These are phyloP conservation scores for Hyaloscypha hepaticicola DNA, from an alignment of 495 filamentous ascomycete genomes.

Conservation along the genomic window DNA sequence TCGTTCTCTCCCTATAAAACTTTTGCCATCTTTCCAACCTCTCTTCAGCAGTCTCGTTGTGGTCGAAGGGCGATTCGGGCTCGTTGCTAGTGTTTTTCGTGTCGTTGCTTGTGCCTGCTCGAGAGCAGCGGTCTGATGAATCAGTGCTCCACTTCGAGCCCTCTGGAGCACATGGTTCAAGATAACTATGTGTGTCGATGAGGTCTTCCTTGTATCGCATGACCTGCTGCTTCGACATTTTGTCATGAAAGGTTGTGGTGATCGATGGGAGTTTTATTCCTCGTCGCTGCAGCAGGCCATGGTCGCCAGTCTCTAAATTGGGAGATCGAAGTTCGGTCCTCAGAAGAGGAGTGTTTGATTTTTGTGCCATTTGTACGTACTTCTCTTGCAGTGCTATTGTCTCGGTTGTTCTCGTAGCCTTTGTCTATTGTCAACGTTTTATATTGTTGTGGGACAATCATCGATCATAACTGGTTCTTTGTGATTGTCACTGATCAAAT, in stretches of 20 bases:
- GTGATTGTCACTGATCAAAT: too few species aligned
- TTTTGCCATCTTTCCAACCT: slow-evolving; percentile 14
- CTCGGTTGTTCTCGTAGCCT: neutral
- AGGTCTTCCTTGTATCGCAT: neutral
- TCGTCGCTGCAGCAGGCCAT: neutral
- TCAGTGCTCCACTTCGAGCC: slow-evolving; percentile 1
- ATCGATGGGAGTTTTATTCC: neutral
- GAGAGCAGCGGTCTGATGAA: neutral
- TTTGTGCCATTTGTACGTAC: neutral
- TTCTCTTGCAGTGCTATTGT: neutral
- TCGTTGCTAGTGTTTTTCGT: neutral
- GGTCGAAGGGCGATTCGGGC: neutral
- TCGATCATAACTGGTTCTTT: too few species aligned
- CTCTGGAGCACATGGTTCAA: neutral
- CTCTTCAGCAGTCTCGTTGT: neutral
- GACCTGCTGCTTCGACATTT: neutral
- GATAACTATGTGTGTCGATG: neutral
- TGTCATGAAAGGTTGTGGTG: neutral
- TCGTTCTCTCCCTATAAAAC: slow-evolving; percentile 17
- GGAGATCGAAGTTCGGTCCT: neutral
- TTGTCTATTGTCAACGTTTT: neutral
- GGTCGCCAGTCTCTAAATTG: neutral
- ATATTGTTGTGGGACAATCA: too few species aligned
- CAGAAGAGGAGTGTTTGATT: neutral
- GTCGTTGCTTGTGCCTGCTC: neutral